These are phyloP conservation scores for Chrysanthemum lavandulifolium DNA, from an alignment of 129 eudicot genomes.

Conservation along the genomic window DNA sequence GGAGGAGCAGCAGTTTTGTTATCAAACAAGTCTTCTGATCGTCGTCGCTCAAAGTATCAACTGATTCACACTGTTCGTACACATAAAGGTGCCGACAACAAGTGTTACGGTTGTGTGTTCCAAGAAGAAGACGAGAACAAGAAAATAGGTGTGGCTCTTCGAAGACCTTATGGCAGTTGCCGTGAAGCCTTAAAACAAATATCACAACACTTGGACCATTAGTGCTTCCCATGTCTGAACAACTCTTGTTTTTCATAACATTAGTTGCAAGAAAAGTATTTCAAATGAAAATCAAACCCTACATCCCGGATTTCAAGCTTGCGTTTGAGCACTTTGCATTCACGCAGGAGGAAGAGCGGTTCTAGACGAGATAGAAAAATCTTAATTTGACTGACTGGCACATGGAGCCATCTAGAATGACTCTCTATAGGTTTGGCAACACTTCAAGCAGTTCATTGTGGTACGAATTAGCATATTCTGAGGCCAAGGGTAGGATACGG, in stretches of 20 bases:
- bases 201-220: conserved; percentile 61
- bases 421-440: conserved; percentile 62
- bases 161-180: conserved; percentile 64
- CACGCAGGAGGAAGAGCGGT: conserved; percentile 78
- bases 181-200: conserved; percentile 53
- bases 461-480: conserved; percentile 36
- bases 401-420: conserved; percentile 72
- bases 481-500: conserved; percentile 4
- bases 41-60: conserved; percentile 47
- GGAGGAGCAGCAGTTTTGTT: conserved; percentile 60
- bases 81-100: conserved; percentile 61
- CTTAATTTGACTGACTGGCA: conserved; percentile 54
- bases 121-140: conserved; percentile 65
- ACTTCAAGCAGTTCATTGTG: conserved; percentile 67
- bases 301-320: conserved; percentile 59
- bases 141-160: conserved; percentile 56
- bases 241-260: conserved; percentile 43
- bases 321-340: conserved; percentile 72
- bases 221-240: conserved; percentile 53
- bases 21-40: conserved; percentile 48
- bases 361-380: conserved; percentile 60
- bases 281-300: conserved; percentile 57
- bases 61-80: conserved; percentile 60
- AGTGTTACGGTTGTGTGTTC: conserved; percentile 54
- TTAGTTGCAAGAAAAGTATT: conserved; percentile 53